phyloP scores from a whole-genome alignment of 2,329 filamentous ascomycete species.

The Alternaria burnsii region DNA sequence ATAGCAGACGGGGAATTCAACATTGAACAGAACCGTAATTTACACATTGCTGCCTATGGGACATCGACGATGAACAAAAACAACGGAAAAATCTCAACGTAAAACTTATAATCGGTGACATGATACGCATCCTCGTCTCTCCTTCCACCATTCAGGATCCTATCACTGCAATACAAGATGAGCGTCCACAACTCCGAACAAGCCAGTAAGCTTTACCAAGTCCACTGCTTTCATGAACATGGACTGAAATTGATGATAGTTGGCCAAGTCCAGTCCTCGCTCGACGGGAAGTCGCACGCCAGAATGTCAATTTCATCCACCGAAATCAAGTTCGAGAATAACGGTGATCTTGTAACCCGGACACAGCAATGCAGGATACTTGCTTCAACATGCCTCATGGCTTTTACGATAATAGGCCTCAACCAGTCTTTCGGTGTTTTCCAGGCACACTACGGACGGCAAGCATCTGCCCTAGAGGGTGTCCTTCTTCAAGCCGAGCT shows the following conservation, averaged over 20 bases:
- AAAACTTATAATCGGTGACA: neutral
- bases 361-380: constrained; percentile 26
- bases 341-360: constrained; percentile 20
- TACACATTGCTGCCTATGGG: neutral
- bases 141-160: neutral
- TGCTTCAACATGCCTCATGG: constrained; percentile 21
- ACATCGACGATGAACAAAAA: neutral
- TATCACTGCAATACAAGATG: neutral
- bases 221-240: neutral
- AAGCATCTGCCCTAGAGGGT: constrained; percentile 18
- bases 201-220: neutral
- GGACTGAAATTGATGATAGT: neutral
- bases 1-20: neutral
- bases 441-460: constrained; percentile 34
- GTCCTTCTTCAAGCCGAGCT: constrained; percentile 20
- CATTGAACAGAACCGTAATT: neutral
- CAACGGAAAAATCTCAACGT: neutral
- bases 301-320: neutral
- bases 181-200: neutral
- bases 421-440: constrained; percentile 30
- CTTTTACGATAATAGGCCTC: constrained; percentile 27
- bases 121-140: neutral
- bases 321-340: constrained; percentile 6
- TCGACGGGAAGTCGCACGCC: neutral
- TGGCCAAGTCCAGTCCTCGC: neutral